Evolutionary conservation across 2,329 filamentous ascomycete genomes (phyloP).

Genomic region (Proliferodiscus dingleyae): DNA sequence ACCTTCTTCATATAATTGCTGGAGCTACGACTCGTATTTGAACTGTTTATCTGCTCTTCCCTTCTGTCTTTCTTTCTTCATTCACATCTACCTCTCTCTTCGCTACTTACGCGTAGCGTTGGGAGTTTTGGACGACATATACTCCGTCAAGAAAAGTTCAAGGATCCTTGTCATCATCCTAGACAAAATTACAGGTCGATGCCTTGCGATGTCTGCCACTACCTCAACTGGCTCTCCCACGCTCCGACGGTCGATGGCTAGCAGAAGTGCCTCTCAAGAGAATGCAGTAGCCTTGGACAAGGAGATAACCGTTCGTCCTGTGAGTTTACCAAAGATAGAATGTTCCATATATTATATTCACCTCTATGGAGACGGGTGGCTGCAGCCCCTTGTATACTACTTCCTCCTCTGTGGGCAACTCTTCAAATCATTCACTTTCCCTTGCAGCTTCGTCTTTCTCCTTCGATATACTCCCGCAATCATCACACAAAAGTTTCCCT

Average conservation of each 20-base stretch:
- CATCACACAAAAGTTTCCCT: conserved; percentile 1
- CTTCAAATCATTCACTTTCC: not conserved
- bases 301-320: conserved; percentile 25
- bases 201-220: conserved; percentile 37
- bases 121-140: conserved; percentile 26
- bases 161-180: conserved; percentile 15
- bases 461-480: not conserved
- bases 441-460: not conserved
- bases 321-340: conserved; percentile 23
- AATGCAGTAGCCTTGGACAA: conserved; percentile 23
- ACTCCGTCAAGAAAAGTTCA: conserved; percentile 16
- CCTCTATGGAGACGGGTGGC: not conserved
- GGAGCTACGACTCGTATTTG: conserved; percentile 31
- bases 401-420: no score
- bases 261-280: conserved; percentile 36
- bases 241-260: conserved; percentile 33
- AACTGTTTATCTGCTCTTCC: conserved; percentile 22
- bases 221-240: conserved; percentile 40
- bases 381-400: no score
- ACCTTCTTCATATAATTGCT: conserved; percentile 28
- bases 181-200: conserved; percentile 7
- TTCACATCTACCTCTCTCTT: conserved; percentile 19
- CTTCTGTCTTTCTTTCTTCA: conserved; percentile 18
- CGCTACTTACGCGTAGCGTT: conserved; percentile 24
- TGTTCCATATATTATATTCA: conserved; percentile 3